phyloP scores from a whole-genome alignment of 768 basidiomycete genomes.

The Suillus subalutaceus region DNA sequence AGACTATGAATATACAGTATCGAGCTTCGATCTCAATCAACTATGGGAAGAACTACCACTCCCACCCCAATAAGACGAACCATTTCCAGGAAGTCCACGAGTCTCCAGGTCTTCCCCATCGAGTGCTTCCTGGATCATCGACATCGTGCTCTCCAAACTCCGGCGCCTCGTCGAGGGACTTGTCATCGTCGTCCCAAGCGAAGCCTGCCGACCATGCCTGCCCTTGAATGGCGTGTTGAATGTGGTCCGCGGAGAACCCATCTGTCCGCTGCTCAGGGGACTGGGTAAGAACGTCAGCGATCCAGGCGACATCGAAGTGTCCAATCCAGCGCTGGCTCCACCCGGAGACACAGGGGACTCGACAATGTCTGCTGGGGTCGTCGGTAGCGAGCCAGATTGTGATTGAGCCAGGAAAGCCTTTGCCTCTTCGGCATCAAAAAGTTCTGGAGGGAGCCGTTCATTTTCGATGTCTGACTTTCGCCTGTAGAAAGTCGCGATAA shows the following conservation, averaged over 20 bases:
- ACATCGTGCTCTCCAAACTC: constrained; percentile 94
- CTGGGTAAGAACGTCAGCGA: constrained; percentile 30
- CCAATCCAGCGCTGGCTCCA: constrained; percentile 47
- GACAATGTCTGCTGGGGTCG: constrained; percentile 48
- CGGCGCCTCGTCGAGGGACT: constrained; percentile 91
- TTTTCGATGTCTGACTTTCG: constrained; percentile 99
- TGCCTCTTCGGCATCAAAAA: constrained; percentile 81
- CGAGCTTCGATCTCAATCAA: too few species aligned
- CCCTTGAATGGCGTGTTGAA: constrained; percentile 56
- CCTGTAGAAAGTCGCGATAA: constrained; percentile 39
- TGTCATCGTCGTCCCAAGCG: constrained; percentile 89
- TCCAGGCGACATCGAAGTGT: constrained; percentile 21
- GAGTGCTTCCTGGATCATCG: constrained; percentile 89
- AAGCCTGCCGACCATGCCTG: constrained; percentile 53
- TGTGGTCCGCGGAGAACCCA: not conserved
- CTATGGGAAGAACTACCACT: too few species aligned
- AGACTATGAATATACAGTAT: too few species aligned
- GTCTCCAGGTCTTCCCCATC: constrained; percentile 38
- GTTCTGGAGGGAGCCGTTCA: constrained; percentile 94
- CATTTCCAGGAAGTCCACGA: too few species aligned
- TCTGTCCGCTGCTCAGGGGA: not conserved
- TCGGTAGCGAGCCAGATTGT: constrained; percentile 46
- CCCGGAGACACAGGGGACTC: constrained; percentile 50
- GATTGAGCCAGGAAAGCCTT: constrained; percentile 54
- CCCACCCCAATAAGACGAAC: too few species aligned